Conservation (phyloP, 1,284 basidiomycete species). For the Anthracocystis setariae region DNA sequence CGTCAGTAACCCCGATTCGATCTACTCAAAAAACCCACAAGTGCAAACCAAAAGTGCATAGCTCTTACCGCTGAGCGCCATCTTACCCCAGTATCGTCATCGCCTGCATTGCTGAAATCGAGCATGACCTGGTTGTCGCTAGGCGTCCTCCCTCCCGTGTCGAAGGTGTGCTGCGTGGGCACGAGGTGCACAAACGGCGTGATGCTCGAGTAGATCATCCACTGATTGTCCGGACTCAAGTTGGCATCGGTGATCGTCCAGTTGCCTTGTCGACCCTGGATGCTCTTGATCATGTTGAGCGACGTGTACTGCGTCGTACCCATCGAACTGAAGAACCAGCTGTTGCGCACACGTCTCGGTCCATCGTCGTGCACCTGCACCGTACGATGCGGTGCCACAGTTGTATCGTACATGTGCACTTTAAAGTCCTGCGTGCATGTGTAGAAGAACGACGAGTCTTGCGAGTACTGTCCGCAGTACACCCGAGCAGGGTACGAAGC, state of each 20-base stretch:
- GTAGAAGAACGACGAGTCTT: slow-evolving; percentile 69
- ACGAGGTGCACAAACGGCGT: slow-evolving; percentile 82
- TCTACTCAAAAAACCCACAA: no score
- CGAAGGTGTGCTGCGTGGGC: slow-evolving; percentile 72
- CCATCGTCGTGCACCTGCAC: slow-evolving; percentile 46
- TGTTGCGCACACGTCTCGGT: slow-evolving; percentile 26
- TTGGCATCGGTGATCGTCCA: slow-evolving; percentile 78
- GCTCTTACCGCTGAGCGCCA: slow-evolving; percentile 60
- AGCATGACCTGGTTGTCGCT: slow-evolving; percentile 61
- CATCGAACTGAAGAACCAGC: slow-evolving; percentile 47
- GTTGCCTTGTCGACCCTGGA: slow-evolving; percentile 57
- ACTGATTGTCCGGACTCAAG: slow-evolving; percentile 87
- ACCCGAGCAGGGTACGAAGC: slow-evolving; percentile 82
- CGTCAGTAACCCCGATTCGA: no score
- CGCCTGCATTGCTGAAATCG: slow-evolving; percentile 68
- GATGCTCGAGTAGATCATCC: slow-evolving; percentile 82
- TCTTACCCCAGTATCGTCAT: slow-evolving; percentile 65
- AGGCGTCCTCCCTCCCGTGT: slow-evolving; percentile 36
- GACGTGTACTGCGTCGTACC: slow-evolving; percentile 69
- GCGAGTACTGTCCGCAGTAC: slow-evolving; percentile 91
- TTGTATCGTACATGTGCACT: slow-evolving; percentile 69
- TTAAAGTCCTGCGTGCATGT: slow-evolving; percentile 77
- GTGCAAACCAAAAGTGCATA: not conserved
- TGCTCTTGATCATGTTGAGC: slow-evolving; percentile 62
- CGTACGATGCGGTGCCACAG: slow-evolving; percentile 23